Conservation (phyloP, 805 yeast species). For the Clavispora phyllophila region DNA sequence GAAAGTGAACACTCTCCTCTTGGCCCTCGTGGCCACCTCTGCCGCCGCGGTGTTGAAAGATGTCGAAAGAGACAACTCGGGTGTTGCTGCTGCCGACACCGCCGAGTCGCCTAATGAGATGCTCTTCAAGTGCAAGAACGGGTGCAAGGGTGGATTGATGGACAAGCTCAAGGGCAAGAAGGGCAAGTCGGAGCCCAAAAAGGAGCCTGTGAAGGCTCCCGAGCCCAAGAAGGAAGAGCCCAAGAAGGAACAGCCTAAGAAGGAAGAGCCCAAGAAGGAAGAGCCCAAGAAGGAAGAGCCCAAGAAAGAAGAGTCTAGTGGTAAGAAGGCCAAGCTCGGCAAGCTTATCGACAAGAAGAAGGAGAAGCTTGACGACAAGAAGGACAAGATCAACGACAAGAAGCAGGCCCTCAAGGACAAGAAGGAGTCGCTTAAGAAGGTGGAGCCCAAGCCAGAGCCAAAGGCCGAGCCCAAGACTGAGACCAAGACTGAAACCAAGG, state of each 20-base stretch:
- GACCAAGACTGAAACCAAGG: neutral
- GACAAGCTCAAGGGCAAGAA: neutral
- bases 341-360: neutral
- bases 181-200: neutral
- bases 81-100: neutral
- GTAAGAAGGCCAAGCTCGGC: neutral
- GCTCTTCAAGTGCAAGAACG: neutral
- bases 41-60: neutral
- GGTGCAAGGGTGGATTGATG: neutral
- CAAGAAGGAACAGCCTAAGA: neutral
- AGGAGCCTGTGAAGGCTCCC: neutral
- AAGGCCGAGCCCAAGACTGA: neutral
- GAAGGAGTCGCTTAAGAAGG: neutral
- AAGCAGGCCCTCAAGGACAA: neutral
- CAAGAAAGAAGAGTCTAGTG: neutral
- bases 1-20: neutral
- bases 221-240: neutral
- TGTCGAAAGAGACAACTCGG: neutral
- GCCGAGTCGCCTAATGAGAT: neutral
- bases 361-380: neutral
- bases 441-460: neutral
- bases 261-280: neutral
- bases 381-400: neutral
- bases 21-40: neutral
- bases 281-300: neutral